Evolutionary conservation across 495 filamentous ascomycete species (phyloP).

Genomic region (Trichoderma reesei): DNA sequence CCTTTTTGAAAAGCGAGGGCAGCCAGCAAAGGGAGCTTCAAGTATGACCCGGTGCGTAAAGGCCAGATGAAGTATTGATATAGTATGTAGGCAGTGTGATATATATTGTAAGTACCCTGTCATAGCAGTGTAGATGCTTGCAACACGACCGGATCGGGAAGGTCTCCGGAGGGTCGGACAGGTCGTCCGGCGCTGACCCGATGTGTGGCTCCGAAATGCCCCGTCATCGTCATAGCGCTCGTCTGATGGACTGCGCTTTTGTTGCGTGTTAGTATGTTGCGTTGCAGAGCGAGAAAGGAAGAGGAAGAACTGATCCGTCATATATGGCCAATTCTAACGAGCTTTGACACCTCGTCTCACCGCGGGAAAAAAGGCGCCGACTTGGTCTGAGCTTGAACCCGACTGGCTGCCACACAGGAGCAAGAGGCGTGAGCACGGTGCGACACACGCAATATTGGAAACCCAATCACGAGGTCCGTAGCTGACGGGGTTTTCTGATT

Average conservation of each 20-base stretch:
- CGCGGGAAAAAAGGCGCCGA: background rate
- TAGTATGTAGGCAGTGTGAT: too few species aligned
- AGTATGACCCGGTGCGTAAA: background rate
- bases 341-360: background rate
- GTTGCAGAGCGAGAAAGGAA: too few species aligned
- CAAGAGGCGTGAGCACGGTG: conserved; percentile 4
- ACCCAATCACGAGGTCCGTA: background rate
- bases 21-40: background rate
- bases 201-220: background rate
- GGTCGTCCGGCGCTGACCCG: background rate
- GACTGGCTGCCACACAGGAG: background rate
- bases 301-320: background rate
- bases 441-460: conserved; percentile 1
- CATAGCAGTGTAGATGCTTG: background rate
- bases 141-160: background rate
- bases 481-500: background rate
- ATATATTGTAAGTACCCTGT: too few species aligned
- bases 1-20: background rate
- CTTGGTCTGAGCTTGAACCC: background rate
- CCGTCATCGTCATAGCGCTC: background rate
- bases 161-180: conserved; percentile 4
- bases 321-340: background rate
- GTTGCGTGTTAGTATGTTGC: too few species aligned
- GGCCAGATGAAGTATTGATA: too few species aligned
- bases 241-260: background rate